phyloP scores from a whole-genome alignment of 495 filamentous ascomycete genomes.

The Hypoxylon lenormandii region DNA sequence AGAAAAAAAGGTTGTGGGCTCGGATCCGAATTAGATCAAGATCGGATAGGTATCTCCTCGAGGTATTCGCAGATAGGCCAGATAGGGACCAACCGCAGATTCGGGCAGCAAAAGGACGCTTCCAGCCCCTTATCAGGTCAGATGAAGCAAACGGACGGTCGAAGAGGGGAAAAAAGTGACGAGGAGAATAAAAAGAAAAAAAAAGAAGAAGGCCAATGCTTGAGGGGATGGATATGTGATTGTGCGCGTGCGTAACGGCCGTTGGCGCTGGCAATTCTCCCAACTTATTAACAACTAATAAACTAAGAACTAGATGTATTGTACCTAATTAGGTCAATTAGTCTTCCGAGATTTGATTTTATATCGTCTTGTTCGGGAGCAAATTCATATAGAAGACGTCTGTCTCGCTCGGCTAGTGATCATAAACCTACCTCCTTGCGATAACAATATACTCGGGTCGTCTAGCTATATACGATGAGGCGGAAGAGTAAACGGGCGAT shows the following conservation, averaged over 20 bases:
- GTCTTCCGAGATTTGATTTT: neutral
- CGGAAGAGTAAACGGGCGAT: neutral
- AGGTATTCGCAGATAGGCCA: slow-evolving; percentile 23
- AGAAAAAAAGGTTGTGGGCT: slow-evolving; percentile 25
- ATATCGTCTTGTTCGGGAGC: neutral
- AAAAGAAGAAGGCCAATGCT: neutral
- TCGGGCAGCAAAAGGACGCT: slow-evolving; percentile 20
- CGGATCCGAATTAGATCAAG: slow-evolving; percentile 41
- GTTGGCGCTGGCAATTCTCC: slow-evolving; percentile 9
- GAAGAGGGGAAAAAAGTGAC: neutral
- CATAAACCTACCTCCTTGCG: too few species aligned
- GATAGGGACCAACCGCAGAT: slow-evolving; percentile 23
- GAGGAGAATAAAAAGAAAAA: neutral
- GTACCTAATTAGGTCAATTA: slow-evolving; percentile 32
- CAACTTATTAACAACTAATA: slow-evolving; percentile 27
- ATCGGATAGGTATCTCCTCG: slow-evolving; percentile 26
- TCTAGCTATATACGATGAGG: slow-evolving; percentile 13
- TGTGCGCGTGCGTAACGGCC: neutral
- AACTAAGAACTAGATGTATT: neutral
- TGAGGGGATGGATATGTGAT: neutral
- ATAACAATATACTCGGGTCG: too few species aligned
- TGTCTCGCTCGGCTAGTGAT: too few species aligned
- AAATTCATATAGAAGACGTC: neutral
- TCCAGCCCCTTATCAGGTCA: slow-evolving; percentile 14
- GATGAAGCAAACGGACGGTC: slow-evolving; percentile 27